Percentiles rank a stretch among this genome's conserved stretches.
Evolutionary conservation across 257 asterid genomes (phyloP).

Genomic region (Ligustrum vulgare): DNA sequence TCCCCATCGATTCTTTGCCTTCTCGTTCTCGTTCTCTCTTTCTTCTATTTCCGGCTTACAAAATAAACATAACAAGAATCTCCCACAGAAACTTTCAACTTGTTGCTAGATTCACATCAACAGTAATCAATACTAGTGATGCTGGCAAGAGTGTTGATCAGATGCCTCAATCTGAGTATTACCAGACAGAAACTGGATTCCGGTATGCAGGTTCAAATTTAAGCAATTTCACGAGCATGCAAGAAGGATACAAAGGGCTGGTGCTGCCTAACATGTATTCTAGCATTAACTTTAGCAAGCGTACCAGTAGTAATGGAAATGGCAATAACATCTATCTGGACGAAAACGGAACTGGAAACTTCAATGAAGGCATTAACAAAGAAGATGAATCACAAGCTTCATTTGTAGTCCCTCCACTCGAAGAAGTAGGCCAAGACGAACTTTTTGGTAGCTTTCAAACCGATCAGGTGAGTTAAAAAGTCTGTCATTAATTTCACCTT

Average conservation of each 20-base stretch:
- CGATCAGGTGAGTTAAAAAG: neutral
- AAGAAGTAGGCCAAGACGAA: neutral
- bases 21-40: neutral
- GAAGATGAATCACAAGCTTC: neutral
- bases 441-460: neutral
- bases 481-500: neutral
- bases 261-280: slow-evolving; percentile 2
- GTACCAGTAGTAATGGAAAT: neutral
- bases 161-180: neutral
- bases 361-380: neutral
- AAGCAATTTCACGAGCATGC: slow-evolving; percentile 19
- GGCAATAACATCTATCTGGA: neutral
- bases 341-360: neutral
- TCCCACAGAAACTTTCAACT: neutral
- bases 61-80: neutral
- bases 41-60: neutral
- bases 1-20: neutral
- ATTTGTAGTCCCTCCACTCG: slow-evolving; percentile 7
- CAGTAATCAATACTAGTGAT: slow-evolving; percentile 11
- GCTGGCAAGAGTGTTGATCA: neutral
- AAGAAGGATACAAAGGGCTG: slow-evolving; percentile 18
- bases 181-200: slow-evolving; percentile 6
- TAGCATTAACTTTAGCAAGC: neutral
- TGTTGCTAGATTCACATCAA: slow-evolving; percentile 10
- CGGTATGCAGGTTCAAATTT: slow-evolving; percentile 9